Conservation (phyloP, 176 grass and related monocot genomes). For the Zizania latifolia region DNA sequence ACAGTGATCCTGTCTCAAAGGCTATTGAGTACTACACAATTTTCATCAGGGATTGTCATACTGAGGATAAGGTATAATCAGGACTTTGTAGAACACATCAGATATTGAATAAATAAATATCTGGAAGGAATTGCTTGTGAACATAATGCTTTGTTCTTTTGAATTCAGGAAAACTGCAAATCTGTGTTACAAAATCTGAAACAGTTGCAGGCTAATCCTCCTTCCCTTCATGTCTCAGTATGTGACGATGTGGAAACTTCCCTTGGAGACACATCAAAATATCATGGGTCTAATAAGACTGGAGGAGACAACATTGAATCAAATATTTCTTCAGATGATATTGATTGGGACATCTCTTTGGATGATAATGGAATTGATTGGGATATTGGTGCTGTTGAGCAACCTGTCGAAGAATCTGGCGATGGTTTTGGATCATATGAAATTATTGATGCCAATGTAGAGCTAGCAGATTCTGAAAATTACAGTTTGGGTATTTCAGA, state of each 20-base stretch:
- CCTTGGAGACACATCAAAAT: conserved; percentile 33
- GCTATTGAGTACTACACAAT: conserved; percentile 65
- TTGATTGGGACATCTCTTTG: conserved; percentile 89
- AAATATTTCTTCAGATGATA: conserved; percentile 45
- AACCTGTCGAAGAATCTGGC: conserved; percentile 59
- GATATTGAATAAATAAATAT: not conserved
- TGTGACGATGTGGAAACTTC: conserved; percentile 62
- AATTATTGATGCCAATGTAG: conserved; percentile 74
- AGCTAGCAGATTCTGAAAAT: conserved; percentile 54
- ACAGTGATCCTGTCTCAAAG: conserved; percentile 56
- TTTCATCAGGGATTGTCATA: conserved; percentile 82
- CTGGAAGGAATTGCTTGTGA: conserved; percentile 2
- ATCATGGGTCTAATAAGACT: conserved; percentile 14
- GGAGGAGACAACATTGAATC: conserved; percentile 31
- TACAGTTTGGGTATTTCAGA: conserved; percentile 31
- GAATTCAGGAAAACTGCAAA: conserved; percentile 47
- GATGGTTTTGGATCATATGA: conserved; percentile 63
- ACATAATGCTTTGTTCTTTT: conserved; percentile 26
- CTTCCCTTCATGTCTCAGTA: conserved; percentile 66
- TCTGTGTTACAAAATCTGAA: conserved; percentile 57
- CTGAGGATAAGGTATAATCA: conserved; percentile 70
- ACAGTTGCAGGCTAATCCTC: conserved; percentile 56
- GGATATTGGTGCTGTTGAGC: conserved; percentile 76
- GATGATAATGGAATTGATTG: conserved; percentile 81
- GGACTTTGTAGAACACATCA: not conserved